Base-by-base conservation (phyloP, 768 basidiomycete genomes). In the Trametes coccinea region DNA sequence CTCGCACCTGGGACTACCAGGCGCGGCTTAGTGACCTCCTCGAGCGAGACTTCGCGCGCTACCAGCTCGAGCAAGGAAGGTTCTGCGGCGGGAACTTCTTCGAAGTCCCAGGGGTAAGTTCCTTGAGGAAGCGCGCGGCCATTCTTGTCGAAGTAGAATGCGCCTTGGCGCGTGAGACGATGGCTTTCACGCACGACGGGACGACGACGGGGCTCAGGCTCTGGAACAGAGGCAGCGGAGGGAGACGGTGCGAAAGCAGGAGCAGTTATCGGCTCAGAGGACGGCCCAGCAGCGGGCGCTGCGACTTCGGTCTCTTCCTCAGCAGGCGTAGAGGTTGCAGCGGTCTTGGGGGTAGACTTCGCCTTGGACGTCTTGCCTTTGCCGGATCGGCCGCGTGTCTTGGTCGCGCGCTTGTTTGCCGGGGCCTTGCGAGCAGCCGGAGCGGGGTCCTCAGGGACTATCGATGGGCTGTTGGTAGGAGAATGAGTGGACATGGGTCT, bases 131-230 rank as follows among this genome's bases (percentile, higher is more conserved):
- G 29, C 53, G 40, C 40, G 10, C 40, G 29, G 4, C 53, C 53
- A n/a, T 30, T n/a, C 53, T 53, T 44, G 53, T 44, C 41, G 53
- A 53, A 43, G 41, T 43, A 45, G 31, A 22, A 22, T 6, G 57
- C 49, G 11, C 57, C 43, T 16, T 59, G 49, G 10, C 57, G 57
- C 41, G 33, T 51, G 30, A 59, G 41, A 27, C 41, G 49, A 13
- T 22, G 49, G 13, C 34, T 5, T 43, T 43, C 57, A 8, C 49
- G 57, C n/a, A 57, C n/a, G 7, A 22, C 4, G 22, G 8, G 51
- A 2, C 39, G 37, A 27, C 37, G 51, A 2, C 17, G 51, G 7
- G 5, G 37, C n/a, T n/a, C 37, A 27, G 34, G 22, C 17, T 27
- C 40, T 17, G 51, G 6, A 5, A 3, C 48, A 8, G 48, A 14